These are phyloP conservation scores for Nicotiana paniculata DNA, from an alignment of 257 asterid genomes.

Conservation along the genomic window DNA sequence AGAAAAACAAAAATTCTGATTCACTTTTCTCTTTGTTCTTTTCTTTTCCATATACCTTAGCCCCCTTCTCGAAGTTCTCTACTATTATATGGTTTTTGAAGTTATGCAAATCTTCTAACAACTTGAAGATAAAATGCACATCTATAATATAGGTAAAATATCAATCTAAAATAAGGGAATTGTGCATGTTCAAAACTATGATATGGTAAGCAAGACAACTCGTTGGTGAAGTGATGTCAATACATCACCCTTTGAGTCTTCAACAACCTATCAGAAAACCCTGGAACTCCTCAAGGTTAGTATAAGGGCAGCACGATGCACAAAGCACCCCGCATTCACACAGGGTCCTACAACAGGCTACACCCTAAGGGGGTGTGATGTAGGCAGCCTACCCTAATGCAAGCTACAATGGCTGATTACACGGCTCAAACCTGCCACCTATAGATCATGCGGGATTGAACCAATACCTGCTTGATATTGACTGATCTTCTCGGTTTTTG, in stretches of 20 bases:
- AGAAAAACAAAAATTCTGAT: background rate
- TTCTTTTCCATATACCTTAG: background rate
- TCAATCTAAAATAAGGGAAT: background rate
- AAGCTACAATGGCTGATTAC: no score
- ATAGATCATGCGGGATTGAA: background rate
- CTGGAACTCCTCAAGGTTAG: background rate
- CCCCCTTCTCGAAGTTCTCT: background rate
- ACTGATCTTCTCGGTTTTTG: slow-evolving; percentile 47
- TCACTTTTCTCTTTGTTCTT: background rate
- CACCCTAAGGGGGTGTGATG: no score
- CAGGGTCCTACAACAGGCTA: no score
- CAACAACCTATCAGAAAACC: background rate
- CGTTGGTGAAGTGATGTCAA: background rate
- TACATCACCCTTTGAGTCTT: background rate
- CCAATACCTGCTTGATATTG: slow-evolving; percentile 55
- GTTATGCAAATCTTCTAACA: background rate
- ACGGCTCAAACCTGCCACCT: no score
- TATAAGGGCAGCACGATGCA: no score
- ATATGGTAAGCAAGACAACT: background rate
- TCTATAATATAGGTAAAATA: background rate
- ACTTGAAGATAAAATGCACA: background rate
- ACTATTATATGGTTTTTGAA: background rate
- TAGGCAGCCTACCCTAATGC: no score
- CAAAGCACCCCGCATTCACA: no score
- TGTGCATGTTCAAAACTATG: background rate